phyloP scores from a whole-genome alignment of 1,284 basidiomycete genomes.

The Hymenochaete sp. region DNA sequence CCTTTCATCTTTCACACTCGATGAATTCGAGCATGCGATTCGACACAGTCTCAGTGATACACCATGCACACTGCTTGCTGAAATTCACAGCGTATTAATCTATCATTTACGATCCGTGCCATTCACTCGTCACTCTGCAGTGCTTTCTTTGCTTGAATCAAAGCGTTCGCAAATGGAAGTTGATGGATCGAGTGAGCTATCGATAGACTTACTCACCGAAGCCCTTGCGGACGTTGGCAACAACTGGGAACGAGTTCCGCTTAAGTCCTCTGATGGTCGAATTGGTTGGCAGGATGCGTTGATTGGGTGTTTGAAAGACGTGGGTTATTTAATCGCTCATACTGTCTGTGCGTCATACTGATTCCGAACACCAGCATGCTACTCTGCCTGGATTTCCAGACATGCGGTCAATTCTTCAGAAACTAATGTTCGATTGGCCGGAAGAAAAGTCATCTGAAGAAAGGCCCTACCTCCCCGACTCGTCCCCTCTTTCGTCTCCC shows the following conservation, averaged over 20 bases:
- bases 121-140: slow-evolving; percentile 60
- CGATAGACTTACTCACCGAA: slow-evolving; percentile 47
- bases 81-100: slow-evolving; percentile 84
- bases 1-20: slow-evolving; percentile 86
- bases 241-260: slow-evolving; percentile 71
- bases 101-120: slow-evolving; percentile 79
- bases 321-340: slow-evolving; percentile 32
- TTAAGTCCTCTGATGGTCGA: slow-evolving; percentile 56
- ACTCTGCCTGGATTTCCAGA: slow-evolving; percentile 66
- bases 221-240: slow-evolving; percentile 68
- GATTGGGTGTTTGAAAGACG: slow-evolving; percentile 84
- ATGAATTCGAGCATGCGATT: slow-evolving; percentile 87
- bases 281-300: slow-evolving; percentile 82
- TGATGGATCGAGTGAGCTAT: slow-evolving; percentile 31
- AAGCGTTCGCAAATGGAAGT: slow-evolving; percentile 35
- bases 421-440: slow-evolving; percentile 64
- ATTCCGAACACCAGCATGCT: slow-evolving; percentile 69
- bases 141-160: slow-evolving; percentile 50
- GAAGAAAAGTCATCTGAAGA: slow-evolving; percentile 9
- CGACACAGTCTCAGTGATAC: slow-evolving; percentile 67
- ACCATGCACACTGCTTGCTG: slow-evolving; percentile 71
- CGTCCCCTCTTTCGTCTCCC: slow-evolving; percentile 30
- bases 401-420: slow-evolving; percentile 67
- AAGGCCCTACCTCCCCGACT: slow-evolving; percentile 24
- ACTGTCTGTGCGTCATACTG: slow-evolving; percentile 10